These are phyloP conservation scores for Ceratonia siliqua DNA, from an alignment of 306 rosid species.

Conservation along the genomic window DNA sequence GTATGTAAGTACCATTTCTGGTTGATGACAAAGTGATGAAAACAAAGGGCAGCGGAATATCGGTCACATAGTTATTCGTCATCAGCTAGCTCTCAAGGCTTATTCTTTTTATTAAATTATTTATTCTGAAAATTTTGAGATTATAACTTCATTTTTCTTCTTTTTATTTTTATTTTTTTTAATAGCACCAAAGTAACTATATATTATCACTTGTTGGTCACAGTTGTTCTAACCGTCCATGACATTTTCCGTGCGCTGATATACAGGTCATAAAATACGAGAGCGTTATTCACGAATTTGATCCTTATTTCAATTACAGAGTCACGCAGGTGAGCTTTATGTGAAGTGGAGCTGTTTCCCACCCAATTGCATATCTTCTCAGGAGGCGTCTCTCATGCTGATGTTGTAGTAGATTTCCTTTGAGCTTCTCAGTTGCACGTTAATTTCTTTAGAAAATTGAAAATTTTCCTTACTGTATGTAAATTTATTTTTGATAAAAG, in stretches of 20 bases:
- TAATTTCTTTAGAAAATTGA: slow-evolving; percentile 9
- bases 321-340: slow-evolving; percentile 89
- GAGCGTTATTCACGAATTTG: slow-evolving; percentile 97
- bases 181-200: not conserved
- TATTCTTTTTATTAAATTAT: not conserved
- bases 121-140: not conserved
- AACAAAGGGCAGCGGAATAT: not conserved
- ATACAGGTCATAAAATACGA: slow-evolving; percentile 95
- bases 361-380: not conserved
- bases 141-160: not conserved
- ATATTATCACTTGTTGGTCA: slow-evolving; percentile 7
- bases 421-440: slow-evolving; percentile 10
- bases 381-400: slow-evolving; percentile 1
- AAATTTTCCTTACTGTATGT: not conserved
- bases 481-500: not conserved
- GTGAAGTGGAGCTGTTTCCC: slow-evolving; percentile 20
- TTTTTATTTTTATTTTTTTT: slow-evolving; percentile 17
- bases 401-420: not conserved
- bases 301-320: slow-evolving; percentile 97
- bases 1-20: not conserved
- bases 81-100: not conserved
- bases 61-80: not conserved
- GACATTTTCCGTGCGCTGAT: slow-evolving; percentile 32
- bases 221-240: slow-evolving; percentile 8
- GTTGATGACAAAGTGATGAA: not conserved